A percentile compares a stretch with the other conserved stretches of the same genome.
Evolutionary conservation across 176 grass and related monocot genomes (phyloP).

Genomic region (Musa troglodytarum): DNA sequence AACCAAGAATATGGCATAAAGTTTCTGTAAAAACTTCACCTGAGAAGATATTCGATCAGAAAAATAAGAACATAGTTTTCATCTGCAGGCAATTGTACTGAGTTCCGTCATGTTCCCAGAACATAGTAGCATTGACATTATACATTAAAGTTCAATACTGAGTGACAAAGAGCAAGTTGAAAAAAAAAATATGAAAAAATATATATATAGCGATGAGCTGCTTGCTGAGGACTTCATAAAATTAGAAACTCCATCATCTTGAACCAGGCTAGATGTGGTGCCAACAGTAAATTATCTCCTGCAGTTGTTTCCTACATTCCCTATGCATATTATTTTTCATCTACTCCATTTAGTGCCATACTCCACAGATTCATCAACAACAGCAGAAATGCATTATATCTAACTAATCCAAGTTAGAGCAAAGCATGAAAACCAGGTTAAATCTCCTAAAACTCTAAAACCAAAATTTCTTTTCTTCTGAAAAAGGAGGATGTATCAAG

Average conservation of each 20-base stretch:
- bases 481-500: no score
- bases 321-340: not conserved
- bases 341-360: not conserved
- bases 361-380: not conserved
- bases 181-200: not conserved
- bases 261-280: not conserved
- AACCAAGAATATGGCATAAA: conserved; percentile 29
- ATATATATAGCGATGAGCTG: not conserved
- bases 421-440: no score
- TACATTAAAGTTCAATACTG: conserved; percentile 11
- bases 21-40: conserved; percentile 46
- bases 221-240: not conserved
- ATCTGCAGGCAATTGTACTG: conserved; percentile 45
- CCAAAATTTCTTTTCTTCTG: no score
- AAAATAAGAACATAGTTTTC: conserved; percentile 20
- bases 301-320: not conserved
- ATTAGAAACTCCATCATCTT: not conserved
- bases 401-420: no score
- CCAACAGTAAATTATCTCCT: not conserved
- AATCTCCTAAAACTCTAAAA: no score
- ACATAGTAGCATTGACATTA: conserved; percentile 19
- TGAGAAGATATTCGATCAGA: conserved; percentile 41
- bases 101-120: conserved; percentile 12
- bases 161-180: not conserved
- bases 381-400: not conserved